Conservation (phyloP, 2,329 filamentous ascomycete genomes). For the Lachnellula cervina region DNA sequence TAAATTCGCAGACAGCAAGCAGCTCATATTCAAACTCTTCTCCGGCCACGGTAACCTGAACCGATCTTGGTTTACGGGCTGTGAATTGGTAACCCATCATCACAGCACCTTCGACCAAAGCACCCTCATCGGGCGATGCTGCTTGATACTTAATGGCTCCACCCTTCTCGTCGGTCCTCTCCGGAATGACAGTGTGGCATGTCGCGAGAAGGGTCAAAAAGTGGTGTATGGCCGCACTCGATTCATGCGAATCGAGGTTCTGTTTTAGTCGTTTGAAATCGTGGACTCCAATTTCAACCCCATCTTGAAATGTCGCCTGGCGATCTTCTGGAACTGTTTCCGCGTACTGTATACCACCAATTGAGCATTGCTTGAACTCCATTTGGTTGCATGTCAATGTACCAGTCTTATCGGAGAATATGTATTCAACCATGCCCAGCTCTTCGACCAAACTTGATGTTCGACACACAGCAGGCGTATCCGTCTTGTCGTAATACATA, state of each 20-base stretch:
- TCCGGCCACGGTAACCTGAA: slow-evolving; percentile 75
- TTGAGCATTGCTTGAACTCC: slow-evolving; percentile 95
- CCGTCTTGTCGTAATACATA: slow-evolving; percentile 93
- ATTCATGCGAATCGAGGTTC: slow-evolving; percentile 54
- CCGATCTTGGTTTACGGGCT: slow-evolving; percentile 81
- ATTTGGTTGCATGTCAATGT: slow-evolving; percentile 98
- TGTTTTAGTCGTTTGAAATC: slow-evolving; percentile 60
- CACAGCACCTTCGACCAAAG: slow-evolving; percentile 88
- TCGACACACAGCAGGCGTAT: slow-evolving; percentile 91
- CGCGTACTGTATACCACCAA: slow-evolving; percentile 89
- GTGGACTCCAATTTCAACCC: slow-evolving; percentile 64
- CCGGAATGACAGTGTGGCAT: slow-evolving; percentile 96
- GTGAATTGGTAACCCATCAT: slow-evolving; percentile 83
- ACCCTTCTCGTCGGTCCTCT: slow-evolving; percentile 70
- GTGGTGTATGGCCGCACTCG: slow-evolving; percentile 65
- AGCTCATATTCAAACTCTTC: slow-evolving; percentile 79
- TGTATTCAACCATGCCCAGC: slow-evolving; percentile 95
- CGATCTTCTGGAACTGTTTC: slow-evolving; percentile 90
- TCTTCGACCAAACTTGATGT: slow-evolving; percentile 97
- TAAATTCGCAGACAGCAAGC: slow-evolving; percentile 97
- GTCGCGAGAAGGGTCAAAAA: slow-evolving; percentile 83
- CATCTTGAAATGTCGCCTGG: slow-evolving; percentile 72
- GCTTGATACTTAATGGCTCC: slow-evolving; percentile 95
- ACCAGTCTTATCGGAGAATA: slow-evolving; percentile 97
- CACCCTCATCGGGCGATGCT: slow-evolving; percentile 93